These are phyloP conservation scores for Erythrobasidium hasegawianum DNA, from an alignment of 1,284 basidiomycete species.

Conservation along the genomic window DNA sequence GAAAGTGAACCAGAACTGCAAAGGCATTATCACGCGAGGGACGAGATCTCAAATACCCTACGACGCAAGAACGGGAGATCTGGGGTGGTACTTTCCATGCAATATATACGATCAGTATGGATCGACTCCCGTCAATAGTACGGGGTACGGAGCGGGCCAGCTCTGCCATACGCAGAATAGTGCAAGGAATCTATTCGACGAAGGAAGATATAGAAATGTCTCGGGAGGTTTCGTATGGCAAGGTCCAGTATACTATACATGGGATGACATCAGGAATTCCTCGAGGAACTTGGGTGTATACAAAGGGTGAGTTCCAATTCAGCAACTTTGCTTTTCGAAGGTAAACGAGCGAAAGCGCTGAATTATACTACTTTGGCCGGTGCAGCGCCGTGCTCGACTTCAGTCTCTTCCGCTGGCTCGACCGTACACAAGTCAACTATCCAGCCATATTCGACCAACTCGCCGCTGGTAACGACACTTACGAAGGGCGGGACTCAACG, in stretches of 20 bases:
- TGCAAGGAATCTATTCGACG: constrained; percentile 56
- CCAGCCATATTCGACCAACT: constrained; percentile 77
- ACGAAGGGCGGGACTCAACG: constrained; percentile 77
- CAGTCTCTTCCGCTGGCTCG: constrained; percentile 76
- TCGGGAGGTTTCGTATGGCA: constrained; percentile 54
- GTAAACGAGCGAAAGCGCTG: too few species aligned
- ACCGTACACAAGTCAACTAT: constrained; percentile 69
- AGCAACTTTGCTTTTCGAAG: too few species aligned
- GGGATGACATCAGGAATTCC: constrained; percentile 72
- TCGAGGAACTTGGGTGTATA: constrained; percentile 84
- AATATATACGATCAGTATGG: constrained; percentile 76
- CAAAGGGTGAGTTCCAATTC: constrained; percentile 64
- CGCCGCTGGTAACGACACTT: constrained; percentile 66
- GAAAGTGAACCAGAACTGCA: constrained; percentile 76
- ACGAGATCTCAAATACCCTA: constrained; percentile 64
- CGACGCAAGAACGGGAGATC: constrained; percentile 53
- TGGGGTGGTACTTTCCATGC: constrained; percentile 90
- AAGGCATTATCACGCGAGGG: constrained; percentile 68
- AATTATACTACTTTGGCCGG: too few species aligned
- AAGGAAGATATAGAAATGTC: constrained; percentile 32
- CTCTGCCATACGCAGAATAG: constrained; percentile 67
- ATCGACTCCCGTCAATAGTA: constrained; percentile 61
- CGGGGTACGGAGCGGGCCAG: constrained; percentile 61
- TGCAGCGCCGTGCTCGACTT: constrained; percentile 83
- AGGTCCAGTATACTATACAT: constrained; percentile 89